phyloP scores from a whole-genome alignment of 495 filamentous ascomycete species.

The Aspergillus homomorphus region DNA sequence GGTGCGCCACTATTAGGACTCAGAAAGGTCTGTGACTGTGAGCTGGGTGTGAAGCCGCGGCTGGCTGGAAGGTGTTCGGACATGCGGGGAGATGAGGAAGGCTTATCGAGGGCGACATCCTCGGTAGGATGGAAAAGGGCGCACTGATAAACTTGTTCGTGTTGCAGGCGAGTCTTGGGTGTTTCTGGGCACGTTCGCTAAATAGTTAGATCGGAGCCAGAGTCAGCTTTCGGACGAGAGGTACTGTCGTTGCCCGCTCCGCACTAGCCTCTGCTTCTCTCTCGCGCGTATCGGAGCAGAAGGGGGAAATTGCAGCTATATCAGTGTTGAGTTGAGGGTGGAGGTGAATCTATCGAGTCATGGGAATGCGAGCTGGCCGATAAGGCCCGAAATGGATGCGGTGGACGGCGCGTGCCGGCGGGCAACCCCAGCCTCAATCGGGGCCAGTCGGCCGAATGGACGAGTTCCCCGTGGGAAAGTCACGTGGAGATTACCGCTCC shows the following conservation, averaged over 20 bases:
- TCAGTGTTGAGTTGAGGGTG: background rate
- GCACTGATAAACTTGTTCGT: background rate
- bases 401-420: conserved; percentile 11
- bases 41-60: conserved; percentile 16
- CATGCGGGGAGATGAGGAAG: conserved; percentile 20
- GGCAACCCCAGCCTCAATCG: conserved; percentile 10
- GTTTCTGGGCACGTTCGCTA: too few species aligned
- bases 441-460: conserved; percentile 37
- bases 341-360: conserved; percentile 4
- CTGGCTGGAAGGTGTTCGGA: conserved; percentile 16
- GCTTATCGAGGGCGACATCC: conserved; percentile 9
- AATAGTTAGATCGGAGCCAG: too few species aligned
- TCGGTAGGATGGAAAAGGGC: conserved; percentile 9
- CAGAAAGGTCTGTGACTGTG: background rate
- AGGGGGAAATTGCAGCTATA: background rate
- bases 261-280: too few species aligned
- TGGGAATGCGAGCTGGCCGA: background rate
- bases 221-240: too few species aligned
- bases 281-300: too few species aligned
- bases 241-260: too few species aligned
- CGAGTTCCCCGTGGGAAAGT: conserved; percentile 37
- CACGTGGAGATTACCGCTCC: conserved; percentile 11
- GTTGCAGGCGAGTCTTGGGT: too few species aligned
- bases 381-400: conserved; percentile 4
- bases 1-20: background rate